Evolutionary conservation across 2,329 filamentous ascomycete genomes (phyloP).

Genomic region (Cylindrodendrum hubeiense): DNA sequence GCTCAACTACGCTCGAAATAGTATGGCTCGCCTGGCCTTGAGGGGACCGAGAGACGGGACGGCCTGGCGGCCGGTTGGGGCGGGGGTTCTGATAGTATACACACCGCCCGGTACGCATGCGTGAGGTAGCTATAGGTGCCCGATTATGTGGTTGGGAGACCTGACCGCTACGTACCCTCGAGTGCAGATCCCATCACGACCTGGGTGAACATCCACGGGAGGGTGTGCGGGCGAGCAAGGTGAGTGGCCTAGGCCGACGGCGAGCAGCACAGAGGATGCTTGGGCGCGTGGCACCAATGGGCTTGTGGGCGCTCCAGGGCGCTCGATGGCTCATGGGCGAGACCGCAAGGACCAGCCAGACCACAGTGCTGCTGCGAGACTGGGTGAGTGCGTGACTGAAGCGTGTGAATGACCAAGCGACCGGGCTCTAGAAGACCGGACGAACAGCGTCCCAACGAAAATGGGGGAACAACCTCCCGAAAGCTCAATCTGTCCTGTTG

Average conservation of each 20-base stretch:
- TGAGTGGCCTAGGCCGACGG: constrained; percentile 35
- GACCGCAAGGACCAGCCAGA: constrained; percentile 17
- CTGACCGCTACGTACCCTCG: constrained; percentile 28
- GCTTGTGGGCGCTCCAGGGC: constrained; percentile 24
- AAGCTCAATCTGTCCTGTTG: constrained; percentile 3
- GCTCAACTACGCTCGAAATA: constrained; percentile 12
- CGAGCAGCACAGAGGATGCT: constrained; percentile 23
- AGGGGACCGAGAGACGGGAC: constrained; percentile 10
- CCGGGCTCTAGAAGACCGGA: not conserved
- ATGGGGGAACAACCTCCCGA: not conserved
- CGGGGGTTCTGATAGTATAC: constrained; percentile 37
- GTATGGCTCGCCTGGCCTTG: constrained; percentile 16
- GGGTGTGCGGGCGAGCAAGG: constrained; percentile 39
- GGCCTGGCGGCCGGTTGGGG: constrained; percentile 31
- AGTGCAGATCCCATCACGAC: constrained; percentile 42
- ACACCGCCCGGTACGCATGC: constrained; percentile 38
- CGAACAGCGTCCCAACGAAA: constrained; percentile 5
- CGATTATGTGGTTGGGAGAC: constrained; percentile 24
- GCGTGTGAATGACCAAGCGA: constrained; percentile 1
- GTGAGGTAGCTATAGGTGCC: constrained; percentile 31
- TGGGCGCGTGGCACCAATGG: constrained; percentile 45
- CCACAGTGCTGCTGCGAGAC: constrained; percentile 4
- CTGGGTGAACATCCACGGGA: constrained; percentile 23
- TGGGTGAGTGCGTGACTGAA: constrained; percentile 11
- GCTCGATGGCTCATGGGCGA: constrained; percentile 14